Evolutionary conservation across 495 filamentous ascomycete species (phyloP).

Genomic region (Pseudevernia furfuracea): DNA sequence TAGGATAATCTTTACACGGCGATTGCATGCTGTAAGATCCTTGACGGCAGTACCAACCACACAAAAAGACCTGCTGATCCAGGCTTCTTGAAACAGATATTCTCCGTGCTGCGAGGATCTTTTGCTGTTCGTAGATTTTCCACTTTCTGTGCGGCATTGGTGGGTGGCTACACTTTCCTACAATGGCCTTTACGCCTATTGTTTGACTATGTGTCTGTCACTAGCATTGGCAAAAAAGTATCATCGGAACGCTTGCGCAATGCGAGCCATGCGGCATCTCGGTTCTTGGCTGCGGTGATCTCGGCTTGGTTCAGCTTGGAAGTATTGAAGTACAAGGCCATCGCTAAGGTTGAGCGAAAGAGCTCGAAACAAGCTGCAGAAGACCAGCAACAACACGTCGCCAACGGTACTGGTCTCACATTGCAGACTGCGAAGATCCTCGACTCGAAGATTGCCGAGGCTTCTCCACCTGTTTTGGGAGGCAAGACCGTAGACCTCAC

Average conservation of each 20-base stretch:
- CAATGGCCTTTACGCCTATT: constrained; percentile 37
- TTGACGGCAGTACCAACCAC: background rate
- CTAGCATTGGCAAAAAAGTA: background rate
- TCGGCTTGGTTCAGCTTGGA: constrained; percentile 43
- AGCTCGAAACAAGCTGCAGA: background rate
- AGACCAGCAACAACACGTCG: background rate
- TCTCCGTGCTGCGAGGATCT: constrained; percentile 32
- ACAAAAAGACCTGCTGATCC: constrained; percentile 6
- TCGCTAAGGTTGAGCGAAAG: constrained; percentile 2
- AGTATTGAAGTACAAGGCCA: constrained; percentile 35
- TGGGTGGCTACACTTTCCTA: constrained; percentile 71
- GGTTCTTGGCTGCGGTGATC: constrained; percentile 38
- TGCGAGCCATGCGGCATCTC: constrained; percentile 24
- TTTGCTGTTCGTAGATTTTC: constrained; percentile 55
- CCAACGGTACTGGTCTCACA: background rate
- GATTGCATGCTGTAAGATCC: background rate
- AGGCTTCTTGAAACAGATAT: constrained; percentile 3
- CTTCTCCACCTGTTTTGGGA: constrained; percentile 40
- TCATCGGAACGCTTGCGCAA: background rate
- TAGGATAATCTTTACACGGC: too few species aligned
- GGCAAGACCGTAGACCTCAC: constrained; percentile 84
- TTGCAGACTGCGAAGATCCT: background rate
- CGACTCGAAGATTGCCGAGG: constrained; percentile 5
- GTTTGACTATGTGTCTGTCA: background rate
- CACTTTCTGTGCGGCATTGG: constrained; percentile 68